Evolutionary conservation across 306 rosid genomes (phyloP), one percentile per base, ranked within the genome.

Genomic region (Cotoneaster glaucophyllus): DNA sequence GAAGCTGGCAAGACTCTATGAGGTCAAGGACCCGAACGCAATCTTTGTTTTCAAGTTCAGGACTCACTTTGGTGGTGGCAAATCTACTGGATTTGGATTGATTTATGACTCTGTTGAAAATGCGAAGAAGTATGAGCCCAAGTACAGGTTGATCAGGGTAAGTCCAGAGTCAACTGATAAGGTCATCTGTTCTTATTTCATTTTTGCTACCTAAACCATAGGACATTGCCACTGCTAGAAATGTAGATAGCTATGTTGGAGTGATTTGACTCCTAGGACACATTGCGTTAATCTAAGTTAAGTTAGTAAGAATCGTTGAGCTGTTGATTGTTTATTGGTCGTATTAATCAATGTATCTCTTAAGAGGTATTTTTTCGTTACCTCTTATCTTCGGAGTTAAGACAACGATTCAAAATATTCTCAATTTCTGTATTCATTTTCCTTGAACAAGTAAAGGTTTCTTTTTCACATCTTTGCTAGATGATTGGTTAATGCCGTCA

Each of bases 41-140:
- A 92, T 95, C 32, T 95, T 95, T 45, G 97, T 92, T 37, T 95
- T 90, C 87, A 88, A 90, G 82, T 95, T 95, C 85, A 77, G 95
- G 29, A 95, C 98, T 21, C 89, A 95, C 79, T 95, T 95, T 80
- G 98, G 98, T 70, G 98, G 98, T 75, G 97, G 98, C 7, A 95
- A 95, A 83, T 90, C 97, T 4, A 92, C 96, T 11, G 98, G 97
- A 9, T 95, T 92, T 59, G 98, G 98, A 25, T 85, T 95, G 88
- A 95, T 95, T 39, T 95, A 95, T 53, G 98, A 95, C 58, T 79
- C 98, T 1, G 93, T 92, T 24, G 98, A 95, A 19, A 90, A 84
- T 18, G 98, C 98, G 0, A 95, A 95, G 92, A 95, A 90, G 80
- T 95, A 76, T 11, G 98, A 95, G 76, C 98, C 98, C 34, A 95